Base-by-base conservation (phyloP, 306 rosid species). In the Parietaria judaica region DNA sequence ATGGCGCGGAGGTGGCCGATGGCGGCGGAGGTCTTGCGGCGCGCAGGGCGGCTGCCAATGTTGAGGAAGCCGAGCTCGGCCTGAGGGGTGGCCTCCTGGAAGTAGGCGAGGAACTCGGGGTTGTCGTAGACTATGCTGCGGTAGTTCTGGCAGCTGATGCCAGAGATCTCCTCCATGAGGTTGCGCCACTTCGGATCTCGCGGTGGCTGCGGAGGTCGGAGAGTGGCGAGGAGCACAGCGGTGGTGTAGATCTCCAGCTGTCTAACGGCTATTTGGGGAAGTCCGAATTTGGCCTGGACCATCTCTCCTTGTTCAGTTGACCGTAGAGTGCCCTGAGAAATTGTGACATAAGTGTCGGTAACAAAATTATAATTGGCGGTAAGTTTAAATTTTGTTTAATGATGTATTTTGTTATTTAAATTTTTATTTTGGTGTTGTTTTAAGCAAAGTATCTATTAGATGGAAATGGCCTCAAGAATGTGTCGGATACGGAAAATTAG, bases 251-350 rank as follows among this genome's bases (percentile, higher is more conserved):
- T 87, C 61, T 90, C 97, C 61, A 90, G 87, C 80, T 90, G 96
- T 75, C 97, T 83, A 57, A 91, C 97, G 51, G 97, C 95, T 31
- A 75, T 83, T 61, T 87, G 91, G 45, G 96, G 95, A 70, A 91
- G 68, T 45, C 96, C 97, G 52, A 91, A 91, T 74, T 87, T 91
- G 34, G 94, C 94, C 79, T 91, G 89, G 36, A 91, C 89, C 97
- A 91, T 91, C 73, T 91, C 97, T 67, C 97, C 97, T 76, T 91
- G 96, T 80, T 91, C 97, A 8, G 97, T 91, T 67, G 95, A 81
- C 60, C 97, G 78, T 57, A 87, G 84, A 1, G 89, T 81, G 53
- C 97, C 97, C 97, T 91, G 79, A 48, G 15, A 55, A 56, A 54
- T 46, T 62, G 57, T 23, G 31, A 23, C n/a, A n/a, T n/a, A n/a